These are phyloP conservation scores for Tuctoria greenei DNA, from an alignment of 176 grass and related monocot genomes.

Conservation along the genomic window DNA sequence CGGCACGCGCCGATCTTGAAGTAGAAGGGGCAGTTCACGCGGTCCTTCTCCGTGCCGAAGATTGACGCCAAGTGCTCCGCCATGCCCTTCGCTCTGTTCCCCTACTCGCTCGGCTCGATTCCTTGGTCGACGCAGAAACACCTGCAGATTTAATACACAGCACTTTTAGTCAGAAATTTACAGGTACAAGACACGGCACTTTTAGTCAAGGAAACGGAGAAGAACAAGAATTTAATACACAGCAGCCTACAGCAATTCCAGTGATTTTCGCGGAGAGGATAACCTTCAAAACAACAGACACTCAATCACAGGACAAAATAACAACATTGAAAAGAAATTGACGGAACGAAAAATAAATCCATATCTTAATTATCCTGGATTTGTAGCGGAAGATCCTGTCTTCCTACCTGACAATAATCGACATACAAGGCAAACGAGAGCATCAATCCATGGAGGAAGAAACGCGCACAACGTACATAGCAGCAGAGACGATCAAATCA, in stretches of 20 bases:
- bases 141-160: conserved; percentile 3
- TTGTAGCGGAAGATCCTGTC: conserved; percentile 40
- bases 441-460: conserved; percentile 14
- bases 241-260: conserved; percentile 17
- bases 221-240: not conserved
- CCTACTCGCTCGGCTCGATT: not conserved
- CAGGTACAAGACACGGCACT: not conserved
- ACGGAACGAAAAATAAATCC: not conserved
- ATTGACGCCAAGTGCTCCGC: conserved; percentile 77
- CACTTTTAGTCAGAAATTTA: not conserved
- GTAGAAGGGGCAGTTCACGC: conserved; percentile 87
- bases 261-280: not conserved
- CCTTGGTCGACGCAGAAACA: not conserved
- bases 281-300: conserved; percentile 52
- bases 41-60: conserved; percentile 82
- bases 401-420: conserved; percentile 48
- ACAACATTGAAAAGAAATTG: not conserved
- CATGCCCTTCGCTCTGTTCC: conserved; percentile 20
- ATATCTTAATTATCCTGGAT: conserved; percentile 25
- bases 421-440: conserved; percentile 12
- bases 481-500: not conserved
- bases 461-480: not conserved
- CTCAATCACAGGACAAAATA: conserved; percentile 8
- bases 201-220: not conserved
- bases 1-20: conserved; percentile 81